A percentile compares a stretch with the other conserved stretches of the same genome.
Evolutionary conservation across 371 early-diverging fungal species (phyloP).

Genomic region (Actinomortierella ambigua): DNA sequence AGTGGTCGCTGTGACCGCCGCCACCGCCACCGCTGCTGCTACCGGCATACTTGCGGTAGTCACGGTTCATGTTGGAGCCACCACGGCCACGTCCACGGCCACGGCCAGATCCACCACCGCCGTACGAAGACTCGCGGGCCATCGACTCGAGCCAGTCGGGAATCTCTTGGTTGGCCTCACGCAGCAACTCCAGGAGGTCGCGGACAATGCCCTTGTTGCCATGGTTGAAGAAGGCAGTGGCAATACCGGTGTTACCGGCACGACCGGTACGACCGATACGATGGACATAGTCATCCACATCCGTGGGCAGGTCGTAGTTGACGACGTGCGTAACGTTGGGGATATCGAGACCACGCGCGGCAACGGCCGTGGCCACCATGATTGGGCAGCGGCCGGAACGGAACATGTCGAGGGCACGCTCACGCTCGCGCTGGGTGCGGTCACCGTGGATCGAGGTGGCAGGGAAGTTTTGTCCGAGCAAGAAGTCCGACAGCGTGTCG

Average conservation of each 20-base stretch:
- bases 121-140: conserved; percentile 59
- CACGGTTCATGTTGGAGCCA: conserved; percentile 25
- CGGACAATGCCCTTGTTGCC: conserved; percentile 89
- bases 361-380: conserved; percentile 99
- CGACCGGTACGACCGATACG: conserved; percentile 99
- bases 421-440: conserved; percentile 96
- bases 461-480: conserved; percentile 77
- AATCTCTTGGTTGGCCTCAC: conserved; percentile 89
- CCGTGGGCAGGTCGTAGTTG: conserved; percentile 95
- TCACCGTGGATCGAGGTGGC: conserved; percentile 98
- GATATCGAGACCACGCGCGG: conserved; percentile 98
- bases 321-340: conserved; percentile 91
- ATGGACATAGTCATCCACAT: conserved; percentile 97
- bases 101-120: conserved; percentile 70
- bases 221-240: conserved; percentile 97
- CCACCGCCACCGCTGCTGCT: conserved; percentile 25
- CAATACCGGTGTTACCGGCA: conserved; percentile 93
- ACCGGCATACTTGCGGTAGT: conserved; percentile 47
- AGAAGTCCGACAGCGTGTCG: conserved; percentile 88
- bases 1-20: conserved; percentile 5
- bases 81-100: conserved; percentile 57
- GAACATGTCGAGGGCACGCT: conserved; percentile 91
- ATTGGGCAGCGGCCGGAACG: conserved; percentile 89
- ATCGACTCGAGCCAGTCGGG: conserved; percentile 80
- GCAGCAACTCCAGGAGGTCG: conserved; percentile 86